A percentile compares a stretch with the other conserved stretches of the same genome.
Conservation (phyloP, 768 basidiomycete genomes). For the Cubamyces sp. region DNA sequence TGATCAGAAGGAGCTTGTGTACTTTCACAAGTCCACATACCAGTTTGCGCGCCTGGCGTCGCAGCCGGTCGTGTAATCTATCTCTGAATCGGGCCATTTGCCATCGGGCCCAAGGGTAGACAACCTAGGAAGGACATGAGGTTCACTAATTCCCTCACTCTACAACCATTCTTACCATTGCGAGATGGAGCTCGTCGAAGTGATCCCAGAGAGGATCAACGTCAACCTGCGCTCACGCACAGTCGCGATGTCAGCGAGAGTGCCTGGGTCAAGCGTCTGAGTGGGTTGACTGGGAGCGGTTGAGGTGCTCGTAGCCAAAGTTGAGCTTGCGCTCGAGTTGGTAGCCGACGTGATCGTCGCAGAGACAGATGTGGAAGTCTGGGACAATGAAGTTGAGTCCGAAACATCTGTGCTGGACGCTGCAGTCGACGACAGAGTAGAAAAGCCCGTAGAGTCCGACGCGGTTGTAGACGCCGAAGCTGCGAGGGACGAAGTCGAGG, state of each 20-base stretch:
- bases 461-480: background rate
- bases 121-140: slow-evolving; percentile 43
- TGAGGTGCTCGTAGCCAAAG: slow-evolving; percentile 2
- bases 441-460: background rate
- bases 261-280: slow-evolving; percentile 25
- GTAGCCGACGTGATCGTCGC: background rate
- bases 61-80: slow-evolving; percentile 70
- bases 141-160: background rate
- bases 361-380: background rate
- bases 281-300: slow-evolving; percentile 6
- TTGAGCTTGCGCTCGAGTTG: background rate
- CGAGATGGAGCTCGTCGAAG: background rate
- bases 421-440: background rate
- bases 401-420: background rate
- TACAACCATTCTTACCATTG: slow-evolving; percentile 2
- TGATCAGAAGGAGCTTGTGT: background rate
- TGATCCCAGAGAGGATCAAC: slow-evolving; percentile 42
- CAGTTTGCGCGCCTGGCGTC: slow-evolving; percentile 66
- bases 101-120: slow-evolving; percentile 46
- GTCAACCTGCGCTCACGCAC: slow-evolving; percentile 45
- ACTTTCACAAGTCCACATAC: slow-evolving; percentile 34
- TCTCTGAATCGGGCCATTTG: slow-evolving; percentile 57
- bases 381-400: background rate
- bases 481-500: background rate
- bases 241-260: slow-evolving; percentile 38